Percentiles rank a stretch among this genome's conserved stretches.
These are phyloP conservation scores for Trametopsis cervina DNA, from an alignment of 768 basidiomycete species.

Conservation along the genomic window DNA sequence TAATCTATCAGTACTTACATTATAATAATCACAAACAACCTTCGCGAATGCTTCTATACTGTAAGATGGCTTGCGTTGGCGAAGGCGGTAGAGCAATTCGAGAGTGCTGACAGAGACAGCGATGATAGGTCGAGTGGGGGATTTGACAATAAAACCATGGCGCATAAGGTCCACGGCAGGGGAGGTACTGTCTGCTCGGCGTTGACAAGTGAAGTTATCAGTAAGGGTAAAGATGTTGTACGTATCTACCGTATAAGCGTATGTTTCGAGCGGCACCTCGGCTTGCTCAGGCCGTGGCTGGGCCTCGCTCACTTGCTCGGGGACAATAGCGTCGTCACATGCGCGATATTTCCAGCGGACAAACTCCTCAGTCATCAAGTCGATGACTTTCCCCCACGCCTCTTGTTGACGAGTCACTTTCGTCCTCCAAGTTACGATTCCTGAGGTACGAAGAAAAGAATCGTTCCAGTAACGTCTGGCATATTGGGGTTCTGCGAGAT, in stretches of 20 bases:
- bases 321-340: background rate
- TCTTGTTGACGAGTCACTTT: background rate
- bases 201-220: background rate
- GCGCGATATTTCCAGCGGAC: background rate
- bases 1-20: constrained; percentile 3
- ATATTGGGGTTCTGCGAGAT: too few relatives aligned
- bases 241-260: background rate
- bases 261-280: background rate
- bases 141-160: background rate
- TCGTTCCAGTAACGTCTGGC: too few relatives aligned
- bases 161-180: background rate
- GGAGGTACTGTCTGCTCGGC: background rate
- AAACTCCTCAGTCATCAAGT: background rate
- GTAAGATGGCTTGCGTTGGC: constrained; percentile 3
- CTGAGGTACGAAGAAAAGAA: too few relatives aligned
- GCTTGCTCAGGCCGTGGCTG: background rate
- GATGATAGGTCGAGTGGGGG: background rate
- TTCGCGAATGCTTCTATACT: constrained; percentile 7
- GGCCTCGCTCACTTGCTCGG: too few relatives aligned
- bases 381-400: background rate
- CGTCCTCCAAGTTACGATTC: background rate
- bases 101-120: constrained; percentile 5
- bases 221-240: background rate
- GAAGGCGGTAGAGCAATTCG: background rate
- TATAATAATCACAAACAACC: constrained; percentile 6